Conservation (phyloP, 495 filamentous ascomycete genomes). For the Venustampulla echinocandica region DNA sequence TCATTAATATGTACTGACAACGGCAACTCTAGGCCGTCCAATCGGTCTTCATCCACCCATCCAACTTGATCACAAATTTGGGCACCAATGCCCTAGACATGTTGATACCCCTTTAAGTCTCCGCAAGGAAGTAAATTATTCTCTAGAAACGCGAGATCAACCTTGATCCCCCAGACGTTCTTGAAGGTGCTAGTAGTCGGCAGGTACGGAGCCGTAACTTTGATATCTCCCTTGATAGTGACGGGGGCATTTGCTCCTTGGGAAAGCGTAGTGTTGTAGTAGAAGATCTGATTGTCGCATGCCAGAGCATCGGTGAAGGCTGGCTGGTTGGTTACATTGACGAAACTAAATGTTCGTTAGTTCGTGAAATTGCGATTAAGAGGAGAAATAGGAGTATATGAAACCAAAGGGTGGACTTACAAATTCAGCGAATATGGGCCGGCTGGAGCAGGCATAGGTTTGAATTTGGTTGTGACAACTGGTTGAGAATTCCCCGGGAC, state of each 20-base stretch:
- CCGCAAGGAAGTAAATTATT: slow-evolving; percentile 7
- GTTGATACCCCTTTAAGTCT: slow-evolving; percentile 10
- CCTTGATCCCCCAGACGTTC: slow-evolving; percentile 14
- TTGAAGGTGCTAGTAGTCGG: background rate
- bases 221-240: slow-evolving; percentile 9
- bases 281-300: slow-evolving; percentile 13
- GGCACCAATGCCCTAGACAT: too few relatives aligned
- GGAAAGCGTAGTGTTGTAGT: slow-evolving; percentile 17
- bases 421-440: slow-evolving; percentile 7
- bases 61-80: too few relatives aligned
- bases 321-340: slow-evolving; percentile 19
- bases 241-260: slow-evolving; percentile 11
- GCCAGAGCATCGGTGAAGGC: slow-evolving; percentile 1
- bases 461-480: slow-evolving; percentile 9
- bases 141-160: slow-evolving; percentile 19
- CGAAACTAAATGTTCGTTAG: slow-evolving; percentile 8
- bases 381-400: background rate
- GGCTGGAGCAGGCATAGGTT: background rate
- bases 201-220: slow-evolving; percentile 7
- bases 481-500: slow-evolving; percentile 2
- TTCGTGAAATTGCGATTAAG: background rate
- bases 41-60: too few relatives aligned
- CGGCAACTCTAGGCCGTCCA: too few relatives aligned
- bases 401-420: background rate
- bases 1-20: too few relatives aligned